Conservation (phyloP, 805 yeast species). For the Brettanomyces anomalus region DNA sequence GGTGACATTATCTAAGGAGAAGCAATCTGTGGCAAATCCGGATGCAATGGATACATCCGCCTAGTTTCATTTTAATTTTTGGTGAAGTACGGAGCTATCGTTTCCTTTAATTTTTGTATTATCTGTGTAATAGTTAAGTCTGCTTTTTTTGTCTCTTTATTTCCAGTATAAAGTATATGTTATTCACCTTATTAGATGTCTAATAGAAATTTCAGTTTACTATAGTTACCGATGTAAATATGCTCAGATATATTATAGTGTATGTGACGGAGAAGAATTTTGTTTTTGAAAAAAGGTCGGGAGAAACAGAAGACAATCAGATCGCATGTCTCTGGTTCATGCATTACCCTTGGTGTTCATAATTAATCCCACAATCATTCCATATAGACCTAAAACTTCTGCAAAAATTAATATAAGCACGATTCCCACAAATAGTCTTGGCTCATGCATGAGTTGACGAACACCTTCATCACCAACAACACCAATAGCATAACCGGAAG, state of each 20-base stretch:
- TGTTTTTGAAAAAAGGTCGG: not conserved
- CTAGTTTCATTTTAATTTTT: not conserved
- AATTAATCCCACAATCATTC: slow-evolving; percentile 91
- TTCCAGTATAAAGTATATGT: too few relatives aligned
- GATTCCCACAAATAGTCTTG: slow-evolving; percentile 95
- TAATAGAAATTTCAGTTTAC: not conserved
- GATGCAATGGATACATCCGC: slow-evolving; percentile 2
- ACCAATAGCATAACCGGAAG: slow-evolving; percentile 97
- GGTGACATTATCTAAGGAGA: slow-evolving; percentile 41
- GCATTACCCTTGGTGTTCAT: slow-evolving; percentile 84
- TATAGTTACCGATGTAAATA: not conserved
- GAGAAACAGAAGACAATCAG: too few relatives aligned
- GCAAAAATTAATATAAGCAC: slow-evolving; percentile 96
- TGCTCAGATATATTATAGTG: not conserved
- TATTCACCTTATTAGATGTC: too few relatives aligned
- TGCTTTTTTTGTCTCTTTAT: not conserved
- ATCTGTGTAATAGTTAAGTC: not conserved
- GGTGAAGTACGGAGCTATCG: not conserved
- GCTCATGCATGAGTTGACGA: slow-evolving; percentile 95
- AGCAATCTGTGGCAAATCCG: slow-evolving; percentile 28
- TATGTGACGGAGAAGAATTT: not conserved
- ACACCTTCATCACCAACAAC: slow-evolving; percentile 99
- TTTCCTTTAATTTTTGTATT: not conserved
- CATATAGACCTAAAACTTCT: slow-evolving; percentile 92
- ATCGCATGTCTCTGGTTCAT: slow-evolving; percentile 13